A percentile compares a stretch with the other conserved stretches of the same genome.
Conservation (phyloP, 2,329 filamentous ascomycete species). For the Fusarium hainanense region DNA sequence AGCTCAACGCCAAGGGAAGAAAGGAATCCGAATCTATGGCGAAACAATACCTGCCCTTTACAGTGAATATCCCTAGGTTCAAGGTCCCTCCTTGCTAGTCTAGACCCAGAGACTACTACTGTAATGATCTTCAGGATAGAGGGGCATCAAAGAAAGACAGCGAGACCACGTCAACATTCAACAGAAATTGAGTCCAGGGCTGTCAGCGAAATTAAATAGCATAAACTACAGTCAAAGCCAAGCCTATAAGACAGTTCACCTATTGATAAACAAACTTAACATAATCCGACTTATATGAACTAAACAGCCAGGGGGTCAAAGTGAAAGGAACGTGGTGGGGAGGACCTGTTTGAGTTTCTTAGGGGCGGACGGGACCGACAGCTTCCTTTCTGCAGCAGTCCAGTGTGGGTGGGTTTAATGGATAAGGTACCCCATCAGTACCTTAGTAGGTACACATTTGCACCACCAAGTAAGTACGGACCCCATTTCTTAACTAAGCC, state of each 20-base stretch:
- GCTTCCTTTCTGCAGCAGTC: conserved; percentile 4
- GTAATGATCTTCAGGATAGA: conserved; percentile 35
- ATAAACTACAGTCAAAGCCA: not conserved
- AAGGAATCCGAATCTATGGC: conserved; percentile 21
- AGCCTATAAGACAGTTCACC: not conserved
- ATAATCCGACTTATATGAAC: not conserved
- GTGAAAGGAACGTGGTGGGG: conserved; percentile 21
- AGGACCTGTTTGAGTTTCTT: conserved; percentile 16
- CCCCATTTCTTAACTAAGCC: not conserved
- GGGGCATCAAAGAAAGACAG: conserved; percentile 15
- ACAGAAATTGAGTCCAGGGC: not conserved
- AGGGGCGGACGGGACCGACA: conserved; percentile 33
- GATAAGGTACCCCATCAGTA: not conserved
- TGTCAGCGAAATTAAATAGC: not conserved
- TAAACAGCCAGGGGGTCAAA: conserved; percentile 1
- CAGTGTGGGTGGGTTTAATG: not conserved
- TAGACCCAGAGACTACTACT: conserved; percentile 13
- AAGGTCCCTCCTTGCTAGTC: conserved; percentile 7
- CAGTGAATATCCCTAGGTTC: conserved; percentile 5
- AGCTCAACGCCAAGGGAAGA: not conserved
- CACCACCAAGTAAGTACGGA: not conserved
- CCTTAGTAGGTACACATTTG: not conserved
- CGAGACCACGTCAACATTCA: not conserved
- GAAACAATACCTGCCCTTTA: conserved; percentile 24
- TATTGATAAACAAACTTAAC: conserved; percentile 19